Percentiles rank a stretch among this genome's conserved stretches.
Conservation (phyloP, 139 green algal genomes). For the Spirogloea muscicola region DNA sequence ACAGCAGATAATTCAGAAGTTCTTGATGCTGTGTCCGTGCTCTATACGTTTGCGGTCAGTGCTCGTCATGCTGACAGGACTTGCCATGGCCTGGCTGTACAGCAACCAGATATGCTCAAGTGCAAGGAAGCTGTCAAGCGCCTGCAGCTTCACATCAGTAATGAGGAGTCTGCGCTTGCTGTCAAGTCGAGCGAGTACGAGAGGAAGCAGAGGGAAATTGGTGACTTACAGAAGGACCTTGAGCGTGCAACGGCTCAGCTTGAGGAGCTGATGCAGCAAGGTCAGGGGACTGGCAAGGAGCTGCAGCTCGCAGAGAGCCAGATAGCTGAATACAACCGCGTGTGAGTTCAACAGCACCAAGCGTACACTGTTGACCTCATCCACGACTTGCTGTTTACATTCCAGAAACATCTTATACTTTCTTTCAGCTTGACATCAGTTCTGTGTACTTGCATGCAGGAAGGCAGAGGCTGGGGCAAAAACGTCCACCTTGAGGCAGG, state of each 20-base stretch:
- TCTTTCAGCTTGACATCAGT: constrained; percentile 2
- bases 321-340: constrained; percentile 43
- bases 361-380: not conserved
- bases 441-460: constrained; percentile 6
- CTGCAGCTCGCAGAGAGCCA: constrained; percentile 35
- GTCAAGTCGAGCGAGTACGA: constrained; percentile 6
- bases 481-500: constrained; percentile 49
- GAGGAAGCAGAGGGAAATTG: constrained; percentile 14
- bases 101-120: constrained; percentile 35
- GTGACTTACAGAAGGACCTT: constrained; percentile 17
- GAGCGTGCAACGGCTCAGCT: constrained; percentile 7
- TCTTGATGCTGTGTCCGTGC: not conserved
- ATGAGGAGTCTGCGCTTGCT: constrained; percentile 7
- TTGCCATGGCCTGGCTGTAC: too few relatives aligned
- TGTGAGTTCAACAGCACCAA: constrained; percentile 5
- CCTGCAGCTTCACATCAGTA: not conserved
- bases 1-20: too few relatives aligned
- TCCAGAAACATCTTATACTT: too few relatives aligned
- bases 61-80: too few relatives aligned
- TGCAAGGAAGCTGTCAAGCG: constrained; percentile 46
- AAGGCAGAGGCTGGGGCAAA: constrained; percentile 48
- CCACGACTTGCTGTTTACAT: not conserved
- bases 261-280: constrained; percentile 22
- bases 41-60: not conserved
- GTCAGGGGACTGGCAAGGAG: constrained; percentile 34